Evolutionary conservation across 352 stramenopile genomes (phyloP), one percentile per base, ranked within the genome.

Genomic region (Nothophytophthora sp.): DNA sequence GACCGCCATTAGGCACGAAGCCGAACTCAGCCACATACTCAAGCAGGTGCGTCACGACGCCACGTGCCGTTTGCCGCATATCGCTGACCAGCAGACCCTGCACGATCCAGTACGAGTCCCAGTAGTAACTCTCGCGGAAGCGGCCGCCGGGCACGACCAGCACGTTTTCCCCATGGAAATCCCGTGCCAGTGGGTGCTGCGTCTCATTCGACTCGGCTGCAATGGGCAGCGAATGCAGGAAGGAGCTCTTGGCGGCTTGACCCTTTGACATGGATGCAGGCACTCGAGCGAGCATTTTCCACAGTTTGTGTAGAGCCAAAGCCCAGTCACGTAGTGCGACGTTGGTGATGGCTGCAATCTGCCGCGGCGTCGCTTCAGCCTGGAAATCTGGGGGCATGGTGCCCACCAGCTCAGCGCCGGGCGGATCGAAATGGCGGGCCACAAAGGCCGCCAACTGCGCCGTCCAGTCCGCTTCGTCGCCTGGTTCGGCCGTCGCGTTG

Each of bases 71-170:
- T 23, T 77, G 29, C 12, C 57, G 38, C 87, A 97, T 92, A 41
- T 74, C 64, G 52, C 83, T 94, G 8, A 93, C 79, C 28, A 97
- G 60, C 6, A 97, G 67, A 0, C 90, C 88, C 45, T 90, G 60
- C 10, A 97, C 77, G 45, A 97, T 97, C 91, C 91, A 98, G 65
- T 92, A 97, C 49, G 80, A 91, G 54, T 98, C 91, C 91, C 91
- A 97, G 61, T 97, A 97, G 69, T 97, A 98, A 29, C 68, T 87
- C 62, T 98, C 91, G 9, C 88, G 80, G 57, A 98, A 98, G 18
- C 91, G 76, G 5, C 86, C 91, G n/a, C 90, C 91, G 5, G 88
- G 90, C 0, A 97, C 81, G 34, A 97, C 86, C 30, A 97, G 55
- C 22, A 92, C 69, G 29, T 88, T 81, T n/a, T n/a, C n/a, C n/a